Evolutionary conservation across 176 grass and related monocot genomes (phyloP).

Genomic region (Aegilops sharonensis): DNA sequence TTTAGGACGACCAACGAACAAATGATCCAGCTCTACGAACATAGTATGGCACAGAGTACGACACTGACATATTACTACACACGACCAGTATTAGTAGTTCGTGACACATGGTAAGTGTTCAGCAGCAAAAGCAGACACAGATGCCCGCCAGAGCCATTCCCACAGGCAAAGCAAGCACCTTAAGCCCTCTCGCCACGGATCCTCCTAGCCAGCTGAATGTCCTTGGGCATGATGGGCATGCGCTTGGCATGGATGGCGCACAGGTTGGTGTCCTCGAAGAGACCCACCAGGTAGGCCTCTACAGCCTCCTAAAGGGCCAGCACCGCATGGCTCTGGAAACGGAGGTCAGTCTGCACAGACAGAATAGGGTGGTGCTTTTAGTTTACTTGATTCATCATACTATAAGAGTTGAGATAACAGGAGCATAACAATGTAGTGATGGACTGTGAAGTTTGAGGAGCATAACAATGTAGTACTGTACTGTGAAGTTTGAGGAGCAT

Average conservation of each 20-base stretch:
- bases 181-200: constrained; percentile 53
- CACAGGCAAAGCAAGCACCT: not conserved
- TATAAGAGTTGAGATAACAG: not conserved
- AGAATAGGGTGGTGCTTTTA: not conserved
- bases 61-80: not conserved
- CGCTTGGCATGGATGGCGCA: no score
- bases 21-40: not conserved
- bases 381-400: not conserved
- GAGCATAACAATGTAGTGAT: not conserved
- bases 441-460: no score
- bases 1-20: not conserved
- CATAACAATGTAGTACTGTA: no score
- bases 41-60: not conserved
- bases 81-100: not conserved
- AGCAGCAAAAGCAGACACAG: not conserved
- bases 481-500: no score
- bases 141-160: not conserved
- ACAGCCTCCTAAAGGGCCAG: constrained; percentile 65
- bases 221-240: no score
- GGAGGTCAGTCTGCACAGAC: constrained; percentile 58
- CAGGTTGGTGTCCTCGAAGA: no score
- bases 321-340: constrained; percentile 67
- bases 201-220: no score
- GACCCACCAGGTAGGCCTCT: constrained; percentile 34
- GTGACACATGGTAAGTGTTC: not conserved